These are phyloP conservation scores for Mycena haematopus DNA, from an alignment of 768 basidiomycete species.

Conservation along the genomic window DNA sequence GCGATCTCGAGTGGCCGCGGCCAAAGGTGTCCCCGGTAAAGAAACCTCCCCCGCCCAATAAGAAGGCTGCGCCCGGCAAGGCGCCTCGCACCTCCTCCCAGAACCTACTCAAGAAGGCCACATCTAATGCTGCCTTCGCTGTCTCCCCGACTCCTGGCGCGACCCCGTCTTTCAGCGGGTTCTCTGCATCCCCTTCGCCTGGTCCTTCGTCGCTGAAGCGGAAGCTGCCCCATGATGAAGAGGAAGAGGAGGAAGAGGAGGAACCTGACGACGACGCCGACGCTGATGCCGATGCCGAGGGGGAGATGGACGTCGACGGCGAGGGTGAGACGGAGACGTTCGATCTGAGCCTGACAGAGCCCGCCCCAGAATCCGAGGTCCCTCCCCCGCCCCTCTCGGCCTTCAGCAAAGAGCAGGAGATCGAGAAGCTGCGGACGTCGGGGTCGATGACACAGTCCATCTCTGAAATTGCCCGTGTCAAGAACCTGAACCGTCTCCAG, in stretches of 20 bases:
- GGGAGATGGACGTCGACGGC: slow-evolving; percentile 77
- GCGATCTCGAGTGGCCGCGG: slow-evolving; percentile 96
- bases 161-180: slow-evolving; percentile 54
- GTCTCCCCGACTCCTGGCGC: slow-evolving; percentile 66
- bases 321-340: slow-evolving; percentile 78
- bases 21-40: slow-evolving; percentile 72
- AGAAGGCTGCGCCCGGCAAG: slow-evolving; percentile 67
- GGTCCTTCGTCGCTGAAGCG: slow-evolving; percentile 66
- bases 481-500: slow-evolving; percentile 95
- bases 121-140: slow-evolving; percentile 63
- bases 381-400: slow-evolving; percentile 56
- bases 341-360: slow-evolving; percentile 63
- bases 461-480: slow-evolving; percentile 96
- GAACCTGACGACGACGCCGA: slow-evolving; percentile 61
- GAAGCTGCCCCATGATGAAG: slow-evolving; percentile 69
- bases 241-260: slow-evolving; percentile 62
- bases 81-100: slow-evolving; percentile 55
- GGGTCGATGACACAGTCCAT: slow-evolving; percentile 99
- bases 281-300: slow-evolving; percentile 66
- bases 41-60: slow-evolving; percentile 49
- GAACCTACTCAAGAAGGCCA: slow-evolving; percentile 71
- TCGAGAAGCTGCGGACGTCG: slow-evolving; percentile 96
- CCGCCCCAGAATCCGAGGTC: slow-evolving; percentile 52
- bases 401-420: slow-evolving; percentile 98
- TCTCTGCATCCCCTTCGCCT: slow-evolving; percentile 63